Conservation (phyloP, 2,329 filamentous ascomycete species). For the Coniochaeta prunicola region DNA sequence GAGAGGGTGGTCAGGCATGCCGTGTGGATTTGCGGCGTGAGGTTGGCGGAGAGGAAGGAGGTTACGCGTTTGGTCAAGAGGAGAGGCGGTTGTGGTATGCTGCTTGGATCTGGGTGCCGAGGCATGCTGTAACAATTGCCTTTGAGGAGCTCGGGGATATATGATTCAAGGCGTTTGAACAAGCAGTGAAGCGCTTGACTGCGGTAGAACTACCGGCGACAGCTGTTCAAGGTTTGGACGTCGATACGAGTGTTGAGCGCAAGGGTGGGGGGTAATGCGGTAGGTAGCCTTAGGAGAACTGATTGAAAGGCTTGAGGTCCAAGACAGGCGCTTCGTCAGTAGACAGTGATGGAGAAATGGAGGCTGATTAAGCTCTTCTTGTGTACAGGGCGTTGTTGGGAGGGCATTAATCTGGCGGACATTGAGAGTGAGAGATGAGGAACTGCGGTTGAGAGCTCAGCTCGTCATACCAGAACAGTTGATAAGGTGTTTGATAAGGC, state of each 20-base stretch:
- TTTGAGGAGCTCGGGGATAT: too few species aligned
- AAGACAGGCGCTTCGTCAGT: too few species aligned
- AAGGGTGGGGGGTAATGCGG: too few species aligned
- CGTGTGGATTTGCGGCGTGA: constrained; percentile 49
- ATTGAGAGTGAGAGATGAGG: not conserved
- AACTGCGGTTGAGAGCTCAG: not conserved
- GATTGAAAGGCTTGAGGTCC: too few species aligned
- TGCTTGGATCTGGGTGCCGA: constrained; percentile 5
- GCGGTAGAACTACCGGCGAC: too few species aligned
- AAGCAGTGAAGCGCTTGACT: too few species aligned
- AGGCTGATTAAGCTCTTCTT: not conserved
- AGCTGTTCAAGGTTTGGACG: too few species aligned
- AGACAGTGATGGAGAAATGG: too few species aligned
- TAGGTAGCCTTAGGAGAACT: too few species aligned
- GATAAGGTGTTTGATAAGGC: not conserved
- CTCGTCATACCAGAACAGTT: not conserved
- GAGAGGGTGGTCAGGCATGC: constrained; percentile 52
- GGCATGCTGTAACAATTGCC: not conserved
- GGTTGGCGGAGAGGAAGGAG: constrained; percentile 51
- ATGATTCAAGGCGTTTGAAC: too few species aligned
- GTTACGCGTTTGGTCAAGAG: constrained; percentile 61
- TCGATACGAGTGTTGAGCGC: too few species aligned
- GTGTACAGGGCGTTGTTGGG: not conserved
- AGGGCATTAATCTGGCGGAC: not conserved
- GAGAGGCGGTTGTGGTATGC: constrained; percentile 42